Evolutionary conservation across 495 filamentous ascomycete species (phyloP), one percentile per base, ranked within the genome.

Genomic region (Aspergillus leporis): DNA sequence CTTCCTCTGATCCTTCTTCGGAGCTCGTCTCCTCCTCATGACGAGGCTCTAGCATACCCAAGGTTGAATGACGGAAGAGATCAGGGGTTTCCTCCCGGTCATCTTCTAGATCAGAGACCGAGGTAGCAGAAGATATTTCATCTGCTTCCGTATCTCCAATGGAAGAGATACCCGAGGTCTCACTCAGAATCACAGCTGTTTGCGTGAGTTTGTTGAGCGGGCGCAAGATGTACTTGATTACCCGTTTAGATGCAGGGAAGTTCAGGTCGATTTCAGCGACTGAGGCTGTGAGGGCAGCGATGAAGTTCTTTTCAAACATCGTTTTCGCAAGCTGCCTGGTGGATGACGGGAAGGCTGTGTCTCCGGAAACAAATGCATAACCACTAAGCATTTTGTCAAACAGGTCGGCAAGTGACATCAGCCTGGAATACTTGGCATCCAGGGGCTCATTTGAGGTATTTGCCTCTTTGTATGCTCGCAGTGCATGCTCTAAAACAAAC

Each of bases 261-360:
- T 95, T 96, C 53, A 98, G 83, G 66, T 99, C 94, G 55, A 99
- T 88, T 62, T 99, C 94, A 13, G 94, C 92, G 63, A 98, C 90
- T 9, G 95, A 96, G n/a, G 84, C 81, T 4, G 93, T 97, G 41
- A 99, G 75, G 5, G 91, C 85, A 23, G 87, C 78, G 53, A 98
- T 91, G 71, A 94, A 98, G 54, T 93, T 90, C 69, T 97, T 98
- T 73, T 98, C 95, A 62, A 96, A 97, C 94, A 99, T 99, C 40
- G 97, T 84, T 65, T 89, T 92, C 18, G 88, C 90, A 59, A 99
- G 82, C 61, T 93, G 90, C 65, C 87, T 84, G 10, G 76, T 76
- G 12, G 81, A 78, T 31, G 77, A 72, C 59, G 62, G 81, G 66
- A 70, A 83, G 58, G 66, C 66, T 62, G 71, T 70, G 67, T 80